phyloP scores from a whole-genome alignment of 371 early-diverging fungal species.

The Choanephora cucurbitarum region DNA sequence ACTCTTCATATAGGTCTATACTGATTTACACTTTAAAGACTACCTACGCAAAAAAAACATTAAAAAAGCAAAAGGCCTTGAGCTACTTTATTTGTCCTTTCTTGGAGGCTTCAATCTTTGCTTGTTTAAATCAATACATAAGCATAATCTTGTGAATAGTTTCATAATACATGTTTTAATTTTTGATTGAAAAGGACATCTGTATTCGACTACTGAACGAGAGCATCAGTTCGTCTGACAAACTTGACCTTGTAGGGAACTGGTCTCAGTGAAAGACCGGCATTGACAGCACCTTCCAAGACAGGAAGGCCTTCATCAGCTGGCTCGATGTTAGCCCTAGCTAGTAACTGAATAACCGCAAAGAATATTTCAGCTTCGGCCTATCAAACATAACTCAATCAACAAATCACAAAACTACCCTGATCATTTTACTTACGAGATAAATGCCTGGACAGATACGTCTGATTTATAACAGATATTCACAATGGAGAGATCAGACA shows the following conservation, averaged over 20 bases:
- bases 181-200: too few species aligned
- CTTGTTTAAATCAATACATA: too few species aligned
- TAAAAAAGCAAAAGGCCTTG: too few species aligned
- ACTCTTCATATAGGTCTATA: too few species aligned
- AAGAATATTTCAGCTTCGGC: conserved; percentile 11
- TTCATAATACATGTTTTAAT: too few species aligned
- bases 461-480: not conserved
- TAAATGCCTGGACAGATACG: conserved; percentile 5
- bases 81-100: too few species aligned
- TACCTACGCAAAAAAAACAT: too few species aligned
- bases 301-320: conserved; percentile 6
- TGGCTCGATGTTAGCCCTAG: conserved; percentile 3
- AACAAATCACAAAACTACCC: not conserved
- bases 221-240: not conserved
- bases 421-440: not conserved
- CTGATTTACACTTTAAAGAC: too few species aligned
- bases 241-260: conserved; percentile 3
- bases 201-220: not conserved
- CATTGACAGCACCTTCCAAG: conserved; percentile 6
- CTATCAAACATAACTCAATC: not conserved
- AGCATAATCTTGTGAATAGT: too few species aligned
- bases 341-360: not conserved
- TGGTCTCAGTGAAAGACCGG: conserved; percentile 7
- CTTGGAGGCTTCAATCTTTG: too few species aligned
- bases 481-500: not conserved